Conservation (phyloP, 2,329 filamentous ascomycete species). For the Colletotrichum abscissum region DNA sequence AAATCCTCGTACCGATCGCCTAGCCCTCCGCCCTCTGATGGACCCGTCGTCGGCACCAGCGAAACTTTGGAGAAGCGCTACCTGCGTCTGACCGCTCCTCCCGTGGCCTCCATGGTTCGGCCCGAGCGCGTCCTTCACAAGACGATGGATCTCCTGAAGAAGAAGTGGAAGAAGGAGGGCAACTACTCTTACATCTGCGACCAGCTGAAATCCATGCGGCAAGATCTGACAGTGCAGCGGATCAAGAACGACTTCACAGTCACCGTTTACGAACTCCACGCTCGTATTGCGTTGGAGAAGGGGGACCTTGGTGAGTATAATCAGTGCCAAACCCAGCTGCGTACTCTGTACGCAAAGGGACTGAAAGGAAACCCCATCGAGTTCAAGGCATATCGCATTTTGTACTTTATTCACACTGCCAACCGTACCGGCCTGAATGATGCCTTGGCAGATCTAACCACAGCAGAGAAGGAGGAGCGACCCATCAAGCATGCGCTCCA, state of each 20-base stretch:
- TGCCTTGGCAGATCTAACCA: constrained; percentile 97
- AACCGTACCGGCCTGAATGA: constrained; percentile 99
- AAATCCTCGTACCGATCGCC: constrained; percentile 66
- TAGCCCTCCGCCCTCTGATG: constrained; percentile 66
- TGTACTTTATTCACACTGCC: constrained; percentile 99
- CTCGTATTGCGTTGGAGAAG: constrained; percentile 96
- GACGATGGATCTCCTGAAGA: constrained; percentile 88
- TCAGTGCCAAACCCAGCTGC: constrained; percentile 98
- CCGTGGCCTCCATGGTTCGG: constrained; percentile 88
- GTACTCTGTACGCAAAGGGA: constrained; percentile 87
- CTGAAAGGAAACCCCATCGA: constrained; percentile 91
- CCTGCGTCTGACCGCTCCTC: constrained; percentile 90
- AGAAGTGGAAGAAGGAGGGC: constrained; percentile 92
- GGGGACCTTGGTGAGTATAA: constrained; percentile 99
- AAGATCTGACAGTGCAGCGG: constrained; percentile 97
- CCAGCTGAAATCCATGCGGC: constrained; percentile 97
- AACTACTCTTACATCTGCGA: constrained; percentile 99
- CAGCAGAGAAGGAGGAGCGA: constrained; percentile 89
- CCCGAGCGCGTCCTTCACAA: constrained; percentile 83
- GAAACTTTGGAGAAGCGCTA: constrained; percentile 92
- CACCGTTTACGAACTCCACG: constrained; percentile 96
- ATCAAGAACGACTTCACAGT: constrained; percentile 98
- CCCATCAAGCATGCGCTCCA: constrained; percentile 91
- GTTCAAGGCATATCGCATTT: constrained; percentile 99
- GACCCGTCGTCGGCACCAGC: constrained; percentile 87